Evolutionary conservation across 306 rosid species (phyloP), one percentile per base, ranked within the genome.

Genomic region (Cotoneaster glaucophyllus): DNA sequence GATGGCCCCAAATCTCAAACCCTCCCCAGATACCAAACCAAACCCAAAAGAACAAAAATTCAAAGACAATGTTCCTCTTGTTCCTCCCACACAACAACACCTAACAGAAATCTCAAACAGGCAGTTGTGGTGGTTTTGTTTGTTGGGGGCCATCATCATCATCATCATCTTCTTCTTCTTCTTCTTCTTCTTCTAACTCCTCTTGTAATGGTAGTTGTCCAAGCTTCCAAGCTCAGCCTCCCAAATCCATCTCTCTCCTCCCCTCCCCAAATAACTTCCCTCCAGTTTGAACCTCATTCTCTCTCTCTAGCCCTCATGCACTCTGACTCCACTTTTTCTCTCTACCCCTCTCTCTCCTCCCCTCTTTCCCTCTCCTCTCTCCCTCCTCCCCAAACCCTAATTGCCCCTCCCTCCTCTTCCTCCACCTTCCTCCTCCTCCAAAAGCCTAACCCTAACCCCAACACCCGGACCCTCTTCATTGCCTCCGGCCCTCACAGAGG

Each of bases 321-420:
- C 84, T 85, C 96, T 66, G 97, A 94, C 74, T 88, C 98, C 11
- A 87, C 97, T 8, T 52, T 94, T 67, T 90, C 97, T 74, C 96
- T 94, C 76, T 94, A 86, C 84, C 92, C 96, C 41, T 87, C 90
- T 0, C 67, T 88, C 19, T 81, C 94, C 19, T 84, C 94, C 34
- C 79, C 89, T 14, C 77, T 78, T 37, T 77, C 88, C 11, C 32
- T 66, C 6, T 62, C 86, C 11, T 77, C 87, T 19, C 86, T 85
- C 48, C 88, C 90, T 44, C 25, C 83, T 45, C 87, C 93, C 10
- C 93, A 86, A 76, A 88, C 92, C 79, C 69, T 83, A 31, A 80
- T 94, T 17, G 85, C 87, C 3, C 70, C 97, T 4, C 98, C 97
- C 18, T 88, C 85, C 43, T 91, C 98, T 2, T 91, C 96, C 31